Evolutionary conservation across 2,329 filamentous ascomycete species (phyloP).

Genomic region (Arachnomyces sp.): DNA sequence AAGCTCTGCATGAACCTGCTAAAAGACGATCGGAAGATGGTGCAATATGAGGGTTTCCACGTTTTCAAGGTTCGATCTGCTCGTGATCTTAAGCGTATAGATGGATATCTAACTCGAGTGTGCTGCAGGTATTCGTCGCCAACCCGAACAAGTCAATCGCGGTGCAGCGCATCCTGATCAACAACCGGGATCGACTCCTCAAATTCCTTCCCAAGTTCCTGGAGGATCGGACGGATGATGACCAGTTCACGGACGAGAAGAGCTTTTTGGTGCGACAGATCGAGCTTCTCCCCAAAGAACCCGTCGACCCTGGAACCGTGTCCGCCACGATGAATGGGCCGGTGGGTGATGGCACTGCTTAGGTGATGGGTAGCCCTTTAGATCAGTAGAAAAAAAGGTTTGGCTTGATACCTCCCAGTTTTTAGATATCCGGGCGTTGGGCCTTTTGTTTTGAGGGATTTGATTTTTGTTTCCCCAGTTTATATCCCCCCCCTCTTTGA

Average conservation of each 20-base stretch:
- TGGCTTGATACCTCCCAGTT: too few relatives aligned
- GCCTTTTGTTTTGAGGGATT: too few relatives aligned
- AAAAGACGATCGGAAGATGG: constrained; percentile 94
- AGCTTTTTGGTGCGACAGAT: constrained; percentile 97
- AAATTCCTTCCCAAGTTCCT: constrained; percentile 85
- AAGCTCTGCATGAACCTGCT: constrained; percentile 98
- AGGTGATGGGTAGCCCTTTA: too few relatives aligned
- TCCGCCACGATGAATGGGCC: constrained; percentile 15
- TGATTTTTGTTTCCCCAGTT: too few relatives aligned
- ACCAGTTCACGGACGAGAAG: constrained; percentile 97
- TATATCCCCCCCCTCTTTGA: too few relatives aligned
- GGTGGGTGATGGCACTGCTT: too few relatives aligned
- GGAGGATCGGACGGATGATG: constrained; percentile 90
- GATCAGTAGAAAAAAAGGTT: too few relatives aligned
- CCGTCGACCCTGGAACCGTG: constrained; percentile 24
- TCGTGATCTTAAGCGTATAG: background rate
- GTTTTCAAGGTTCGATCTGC: constrained; percentile 71
- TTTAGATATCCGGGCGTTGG: too few relatives aligned
- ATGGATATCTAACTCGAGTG: constrained; percentile 15
- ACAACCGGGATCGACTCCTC: constrained; percentile 87
- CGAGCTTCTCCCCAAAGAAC: constrained; percentile 39
- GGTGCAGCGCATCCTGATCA: constrained; percentile 89
- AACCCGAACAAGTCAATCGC: constrained; percentile 97
- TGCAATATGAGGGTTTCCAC: constrained; percentile 98
- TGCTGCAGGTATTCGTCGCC: constrained; percentile 73